Evolutionary conservation across 768 basidiomycete genomes (phyloP), one percentile per base, ranked within the genome.

Genomic region (Lactarius tabidus): DNA sequence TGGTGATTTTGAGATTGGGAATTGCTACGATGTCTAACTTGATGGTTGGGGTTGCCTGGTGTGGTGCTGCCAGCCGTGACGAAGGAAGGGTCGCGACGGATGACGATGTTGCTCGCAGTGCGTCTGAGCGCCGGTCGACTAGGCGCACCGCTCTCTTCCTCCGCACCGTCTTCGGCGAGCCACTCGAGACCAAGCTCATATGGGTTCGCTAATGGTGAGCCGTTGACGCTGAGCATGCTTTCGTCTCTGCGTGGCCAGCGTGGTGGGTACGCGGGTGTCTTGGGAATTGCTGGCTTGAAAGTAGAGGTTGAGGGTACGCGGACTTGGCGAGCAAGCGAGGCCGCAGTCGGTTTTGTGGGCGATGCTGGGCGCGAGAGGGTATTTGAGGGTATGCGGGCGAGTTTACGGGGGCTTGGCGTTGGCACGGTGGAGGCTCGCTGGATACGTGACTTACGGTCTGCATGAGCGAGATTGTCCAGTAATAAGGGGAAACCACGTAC

Each of bases 191-290:
- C 87, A 69, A 87, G 84, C 65, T 85, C 80, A 71, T 87, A 89
- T 1, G 91, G 90, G 72, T 92, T 92, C 20, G 86, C 84, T 20
- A 93, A 80, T 0, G 92, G 92, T 0, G 90, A 91, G 5, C 92
- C 92, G 66, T 94, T 93, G 23, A 89, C 75, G 70, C 90, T 90
- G 57, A 93, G 79, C 84, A 93, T 84, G 71, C 80, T 85, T 74
- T 94, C 92, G 71, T 91, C 85, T 68, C 80, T 84, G 48, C 88
- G 83, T 14, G 90, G 88, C 72, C 87, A 79, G 29, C 91, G 85
- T 55, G 87, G 78, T 55, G 85, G 85, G 69, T 77, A 88, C 65
- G 74, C 78, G 54, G 84, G 83, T 12, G 84, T 81, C 67, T 85
- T 85, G 7, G 78, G 81, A 41, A 94, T 78, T 7, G 80, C 74